Base-by-base conservation (phyloP, 176 grass and related monocot genomes). In the Oryza brachyantha region DNA sequence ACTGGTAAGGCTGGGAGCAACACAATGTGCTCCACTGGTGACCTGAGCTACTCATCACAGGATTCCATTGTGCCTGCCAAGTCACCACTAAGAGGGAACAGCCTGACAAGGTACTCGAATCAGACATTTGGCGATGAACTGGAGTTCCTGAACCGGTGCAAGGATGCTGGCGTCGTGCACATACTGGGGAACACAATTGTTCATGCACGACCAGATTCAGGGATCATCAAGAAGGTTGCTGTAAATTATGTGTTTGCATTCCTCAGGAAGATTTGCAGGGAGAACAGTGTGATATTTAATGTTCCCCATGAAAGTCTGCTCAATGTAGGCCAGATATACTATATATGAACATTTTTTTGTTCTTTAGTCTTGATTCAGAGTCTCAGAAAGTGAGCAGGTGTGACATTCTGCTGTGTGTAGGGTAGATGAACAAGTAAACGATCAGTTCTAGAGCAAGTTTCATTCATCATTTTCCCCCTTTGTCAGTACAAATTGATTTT, bases 261-360 rank as follows among this genome's bases (percentile, higher is more conserved):
- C 54, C 86, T 96, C 24, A 83, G 81, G 87, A 92, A 75, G 79
- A 61, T 87, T 58, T 90, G 89, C 68, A 90, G 93, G 81, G 88
- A 93, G 66, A 80, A 94, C 66, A 88, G 86, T 63, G 78, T 92
- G 84, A 86, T 92, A n/a, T 89, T 96, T 73, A 87, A 89, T 86
- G 79, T 96, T 64, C 93, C 93, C 28, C 90, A 87, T 84, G 89
- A 88, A 38, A 90, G 84, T 60, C 88, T 96, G 46, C 76, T 96
- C 14, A 92, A 96, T 79, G 90, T 96, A 61, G 93, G 93, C 24
- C 92, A 94, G 78, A 85, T 91, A 84, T 94, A 86, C 63, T 91
- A 89, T 67, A 88, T 94, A 89, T 94, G 86, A 84, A 64, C 28
- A 50, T 62, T 67, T 7, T 7, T 55, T 63, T 5, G 17, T 25